Evolutionary conservation across 768 basidiomycete species (phyloP).

Genomic region (Lenzites betulinus): DNA sequence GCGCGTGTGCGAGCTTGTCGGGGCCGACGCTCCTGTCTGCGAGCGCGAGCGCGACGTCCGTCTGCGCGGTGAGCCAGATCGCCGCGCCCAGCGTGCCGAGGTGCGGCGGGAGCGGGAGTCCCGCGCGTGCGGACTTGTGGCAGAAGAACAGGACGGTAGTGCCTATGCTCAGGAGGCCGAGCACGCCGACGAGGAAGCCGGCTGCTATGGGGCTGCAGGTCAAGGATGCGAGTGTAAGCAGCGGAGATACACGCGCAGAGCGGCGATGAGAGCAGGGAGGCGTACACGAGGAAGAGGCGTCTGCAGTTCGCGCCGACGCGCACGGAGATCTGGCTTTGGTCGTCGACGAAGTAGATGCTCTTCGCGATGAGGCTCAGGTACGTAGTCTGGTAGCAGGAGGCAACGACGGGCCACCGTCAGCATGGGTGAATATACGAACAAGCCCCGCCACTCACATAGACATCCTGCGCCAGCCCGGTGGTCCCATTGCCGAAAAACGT

Average conservation of each 20-base stretch:
- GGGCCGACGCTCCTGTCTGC: neutral
- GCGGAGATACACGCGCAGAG: no score
- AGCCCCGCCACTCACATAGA: constrained; percentile 47
- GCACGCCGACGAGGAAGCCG: neutral
- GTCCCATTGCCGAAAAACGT: constrained; percentile 43
- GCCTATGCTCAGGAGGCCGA: neutral
- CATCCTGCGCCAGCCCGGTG: constrained; percentile 38
- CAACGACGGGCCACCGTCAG: neutral
- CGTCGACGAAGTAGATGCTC: constrained; percentile 50
- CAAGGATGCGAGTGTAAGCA: neutral
- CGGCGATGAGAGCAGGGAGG: constrained; percentile 35
- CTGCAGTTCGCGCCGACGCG: constrained; percentile 46
- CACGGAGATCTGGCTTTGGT: constrained; percentile 38
- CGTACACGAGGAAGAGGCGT: constrained; percentile 53
- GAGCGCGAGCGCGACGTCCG: constrained; percentile 40
- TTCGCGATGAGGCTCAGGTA: constrained; percentile 54
- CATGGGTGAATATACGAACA: neutral
- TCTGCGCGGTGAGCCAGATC: constrained; percentile 54
- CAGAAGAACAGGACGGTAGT: constrained; percentile 41
- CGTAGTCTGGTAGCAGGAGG: constrained; percentile 33
- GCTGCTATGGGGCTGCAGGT: neutral
- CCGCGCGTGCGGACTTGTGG: constrained; percentile 46
- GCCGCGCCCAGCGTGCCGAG: constrained; percentile 59
- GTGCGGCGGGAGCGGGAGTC: constrained; percentile 46
- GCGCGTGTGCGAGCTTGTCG: neutral